phyloP scores from a whole-genome alignment of 2,329 filamentous ascomycete species.

The Penicillium sp. region DNA sequence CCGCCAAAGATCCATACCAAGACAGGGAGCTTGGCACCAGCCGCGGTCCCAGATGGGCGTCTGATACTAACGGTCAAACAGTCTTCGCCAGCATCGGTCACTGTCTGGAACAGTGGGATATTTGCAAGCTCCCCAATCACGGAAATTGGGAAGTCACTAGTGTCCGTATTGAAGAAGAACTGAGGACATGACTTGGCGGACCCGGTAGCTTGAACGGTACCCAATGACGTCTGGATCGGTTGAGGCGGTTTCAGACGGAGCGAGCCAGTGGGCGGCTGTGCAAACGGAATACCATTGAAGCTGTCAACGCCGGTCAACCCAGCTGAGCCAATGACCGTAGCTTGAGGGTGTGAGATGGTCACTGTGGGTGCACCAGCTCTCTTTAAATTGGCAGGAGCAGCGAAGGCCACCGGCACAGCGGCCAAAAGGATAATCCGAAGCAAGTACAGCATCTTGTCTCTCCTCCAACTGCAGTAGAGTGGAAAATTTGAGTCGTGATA shows the following conservation, averaged over 20 bases:
- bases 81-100: conserved; percentile 61
- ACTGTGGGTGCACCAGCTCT: conserved; percentile 55
- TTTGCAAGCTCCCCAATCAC: conserved; percentile 56
- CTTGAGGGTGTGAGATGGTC: conserved; percentile 51
- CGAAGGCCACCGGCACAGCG: conserved; percentile 14
- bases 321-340: conserved; percentile 51
- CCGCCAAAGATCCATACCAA: conserved; percentile 73
- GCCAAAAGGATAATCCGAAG: conserved; percentile 1
- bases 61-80: conserved; percentile 64
- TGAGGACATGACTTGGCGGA: conserved; percentile 69
- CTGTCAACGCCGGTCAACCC: conserved; percentile 57
- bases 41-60: conserved; percentile 58
- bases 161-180: conserved; percentile 61
- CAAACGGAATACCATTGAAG: conserved; percentile 76
- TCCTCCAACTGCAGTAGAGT: background rate
- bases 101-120: conserved; percentile 59
- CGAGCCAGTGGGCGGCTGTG: conserved; percentile 65
- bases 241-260: conserved; percentile 71
- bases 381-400: conserved; percentile 30
- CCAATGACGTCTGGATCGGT: conserved; percentile 58
- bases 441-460: conserved; percentile 4
- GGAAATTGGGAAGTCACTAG: conserved; percentile 43
- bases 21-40: conserved; percentile 62
- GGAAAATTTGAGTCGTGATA: background rate
- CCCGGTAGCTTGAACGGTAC: conserved; percentile 62